Conservation (phyloP, 2,329 filamentous ascomycete genomes). For the Arthrobotrys entomopaga region DNA sequence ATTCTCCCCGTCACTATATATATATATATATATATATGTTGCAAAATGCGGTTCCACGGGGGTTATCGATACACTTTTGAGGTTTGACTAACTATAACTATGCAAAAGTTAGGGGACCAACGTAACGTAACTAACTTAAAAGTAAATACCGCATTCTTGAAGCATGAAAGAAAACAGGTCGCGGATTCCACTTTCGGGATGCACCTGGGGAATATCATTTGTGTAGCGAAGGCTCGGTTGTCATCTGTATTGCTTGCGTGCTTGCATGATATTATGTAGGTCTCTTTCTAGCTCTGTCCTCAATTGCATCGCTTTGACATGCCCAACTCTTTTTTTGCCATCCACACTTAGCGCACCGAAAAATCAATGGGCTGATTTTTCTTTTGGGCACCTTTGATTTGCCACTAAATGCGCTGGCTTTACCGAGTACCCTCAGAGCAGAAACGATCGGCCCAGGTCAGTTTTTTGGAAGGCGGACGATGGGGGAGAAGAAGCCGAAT, state of each 20-base stretch:
- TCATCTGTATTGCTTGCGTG: slow-evolving; percentile 41
- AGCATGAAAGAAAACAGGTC: slow-evolving; percentile 33
- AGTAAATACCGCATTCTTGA: slow-evolving; percentile 48
- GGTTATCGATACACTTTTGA: slow-evolving; percentile 6
- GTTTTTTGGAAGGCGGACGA: slow-evolving; percentile 23
- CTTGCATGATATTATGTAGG: slow-evolving; percentile 30
- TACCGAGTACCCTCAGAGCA: slow-evolving; percentile 43
- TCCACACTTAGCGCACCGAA: slow-evolving; percentile 53
- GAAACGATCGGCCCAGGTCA: slow-evolving; percentile 40
- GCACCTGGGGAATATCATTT: slow-evolving; percentile 14
- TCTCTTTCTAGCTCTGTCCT: slow-evolving; percentile 34
- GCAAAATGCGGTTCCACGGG: slow-evolving; percentile 16
- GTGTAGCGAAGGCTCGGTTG: slow-evolving; percentile 4
- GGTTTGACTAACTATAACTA: not conserved
- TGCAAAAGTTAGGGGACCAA: not conserved
- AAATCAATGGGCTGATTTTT: slow-evolving; percentile 17
- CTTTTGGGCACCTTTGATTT: slow-evolving; percentile 33
- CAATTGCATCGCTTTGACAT: not conserved
- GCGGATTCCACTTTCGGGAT: slow-evolving; percentile 17
- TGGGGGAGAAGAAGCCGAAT: slow-evolving; percentile 4
- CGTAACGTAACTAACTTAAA: not conserved
- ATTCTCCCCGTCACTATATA: not conserved
- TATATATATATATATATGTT: no score
- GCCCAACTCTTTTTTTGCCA: slow-evolving; percentile 22
- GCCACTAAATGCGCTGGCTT: slow-evolving; percentile 53